Evolutionary conservation across 2,329 filamentous ascomycete species (phyloP).

Genomic region (Pseudogymnoascus sp.): DNA sequence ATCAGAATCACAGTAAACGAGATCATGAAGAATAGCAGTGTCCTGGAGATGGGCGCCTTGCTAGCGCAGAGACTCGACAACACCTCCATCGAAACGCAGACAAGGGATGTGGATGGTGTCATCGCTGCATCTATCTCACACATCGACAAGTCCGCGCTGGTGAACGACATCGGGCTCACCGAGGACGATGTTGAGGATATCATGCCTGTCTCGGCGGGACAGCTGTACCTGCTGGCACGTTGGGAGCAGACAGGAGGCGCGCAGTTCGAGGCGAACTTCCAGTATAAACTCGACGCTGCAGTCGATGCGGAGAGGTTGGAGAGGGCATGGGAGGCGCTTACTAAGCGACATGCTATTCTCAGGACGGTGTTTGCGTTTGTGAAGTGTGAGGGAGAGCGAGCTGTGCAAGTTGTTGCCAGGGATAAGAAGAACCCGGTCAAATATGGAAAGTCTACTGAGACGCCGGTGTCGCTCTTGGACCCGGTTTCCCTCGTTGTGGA

Average conservation of each 20-base stretch:
- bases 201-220: constrained; percentile 66
- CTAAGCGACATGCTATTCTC: constrained; percentile 52
- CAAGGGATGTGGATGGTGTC: constrained; percentile 34
- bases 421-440: constrained; percentile 28
- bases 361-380: constrained; percentile 59
- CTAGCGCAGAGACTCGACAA: background rate
- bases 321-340: constrained; percentile 53
- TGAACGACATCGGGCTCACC: constrained; percentile 35
- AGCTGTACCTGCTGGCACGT: constrained; percentile 69
- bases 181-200: constrained; percentile 38
- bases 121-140: constrained; percentile 32
- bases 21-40: constrained; percentile 55
- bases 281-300: constrained; percentile 42
- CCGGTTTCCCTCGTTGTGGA: constrained; percentile 23
- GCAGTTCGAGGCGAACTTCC: constrained; percentile 69
- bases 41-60: constrained; percentile 29
- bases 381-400: constrained; percentile 36
- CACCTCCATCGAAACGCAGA: constrained; percentile 46
- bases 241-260: constrained; percentile 61
- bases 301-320: constrained; percentile 37
- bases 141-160: constrained; percentile 33
- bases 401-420: constrained; percentile 55
- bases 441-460: constrained; percentile 12
- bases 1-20: constrained; percentile 59
- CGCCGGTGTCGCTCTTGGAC: constrained; percentile 10